phyloP scores from a whole-genome alignment of 768 basidiomycete species.

The Russula earlei region DNA sequence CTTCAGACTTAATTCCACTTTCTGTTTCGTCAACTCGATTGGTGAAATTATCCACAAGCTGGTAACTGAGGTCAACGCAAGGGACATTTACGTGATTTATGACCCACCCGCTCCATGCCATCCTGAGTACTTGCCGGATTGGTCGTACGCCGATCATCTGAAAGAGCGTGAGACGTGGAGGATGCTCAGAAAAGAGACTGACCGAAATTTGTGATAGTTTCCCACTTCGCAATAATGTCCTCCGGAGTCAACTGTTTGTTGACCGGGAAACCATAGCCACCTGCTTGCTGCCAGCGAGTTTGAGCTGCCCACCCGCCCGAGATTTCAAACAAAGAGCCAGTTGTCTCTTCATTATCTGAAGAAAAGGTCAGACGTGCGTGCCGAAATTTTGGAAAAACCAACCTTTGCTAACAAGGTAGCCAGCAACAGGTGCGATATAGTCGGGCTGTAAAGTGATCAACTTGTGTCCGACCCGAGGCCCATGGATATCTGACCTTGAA shows the following conservation, averaged over 20 bases:
- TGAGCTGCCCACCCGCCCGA: conserved; percentile 88
- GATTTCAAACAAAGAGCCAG: conserved; percentile 76
- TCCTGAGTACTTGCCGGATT: conserved; percentile 69
- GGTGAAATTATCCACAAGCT: conserved; percentile 52
- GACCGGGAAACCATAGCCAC: conserved; percentile 81
- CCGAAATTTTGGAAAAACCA: background rate
- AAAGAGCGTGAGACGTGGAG: conserved; percentile 1
- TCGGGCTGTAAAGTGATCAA: conserved; percentile 51
- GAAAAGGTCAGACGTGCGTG: background rate
- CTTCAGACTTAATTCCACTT: background rate
- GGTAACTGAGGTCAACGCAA: background rate
- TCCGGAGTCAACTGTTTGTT: conserved; percentile 71
- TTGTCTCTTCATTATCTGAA: conserved; percentile 58
- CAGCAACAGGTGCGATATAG: conserved; percentile 86
- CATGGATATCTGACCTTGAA: conserved; percentile 54
- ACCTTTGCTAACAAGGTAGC: conserved; percentile 77
- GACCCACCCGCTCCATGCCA: conserved; percentile 58
- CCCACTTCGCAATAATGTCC: conserved; percentile 72
- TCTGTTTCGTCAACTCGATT: conserved; percentile 31
- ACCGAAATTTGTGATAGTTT: conserved; percentile 78
- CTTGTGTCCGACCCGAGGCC: background rate
- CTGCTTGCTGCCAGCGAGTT: conserved; percentile 86
- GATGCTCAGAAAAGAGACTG: conserved; percentile 19
- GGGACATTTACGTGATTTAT: background rate
- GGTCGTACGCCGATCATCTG: conserved; percentile 76